These are phyloP conservation scores for Verticillium zaregamsianum DNA, from an alignment of 2,329 filamentous ascomycete genomes.

Conservation along the genomic window DNA sequence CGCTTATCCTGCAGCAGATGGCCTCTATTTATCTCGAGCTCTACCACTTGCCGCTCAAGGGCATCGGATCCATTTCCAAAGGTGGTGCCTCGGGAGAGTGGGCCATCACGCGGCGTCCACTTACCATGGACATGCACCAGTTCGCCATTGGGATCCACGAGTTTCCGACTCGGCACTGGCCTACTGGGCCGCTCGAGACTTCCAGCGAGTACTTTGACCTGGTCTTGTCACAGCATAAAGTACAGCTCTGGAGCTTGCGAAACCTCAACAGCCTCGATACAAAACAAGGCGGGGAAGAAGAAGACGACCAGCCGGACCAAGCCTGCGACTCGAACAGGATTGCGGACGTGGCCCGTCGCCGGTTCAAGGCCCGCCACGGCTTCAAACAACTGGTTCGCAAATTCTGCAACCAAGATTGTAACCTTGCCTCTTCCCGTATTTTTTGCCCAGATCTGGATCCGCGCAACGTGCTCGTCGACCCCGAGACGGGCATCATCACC, in stretches of 20 bases:
- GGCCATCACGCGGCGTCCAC: conserved; percentile 25
- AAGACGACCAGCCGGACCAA: no score
- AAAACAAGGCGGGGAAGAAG: no score
- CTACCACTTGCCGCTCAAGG: conserved; percentile 23
- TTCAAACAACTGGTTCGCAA: conserved; percentile 25
- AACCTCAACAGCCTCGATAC: no score
- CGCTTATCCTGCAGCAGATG: conserved; percentile 18
- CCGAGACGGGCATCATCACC: conserved; percentile 26
- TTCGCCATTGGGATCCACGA: conserved; percentile 13
- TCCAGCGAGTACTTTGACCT: no score
- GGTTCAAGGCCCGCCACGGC: conserved; percentile 27
- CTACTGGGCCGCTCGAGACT: no score
- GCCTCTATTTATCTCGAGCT: conserved; percentile 21
- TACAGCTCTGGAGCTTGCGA: no score
- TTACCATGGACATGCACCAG: conserved; percentile 36
- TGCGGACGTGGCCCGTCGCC: conserved; percentile 10
- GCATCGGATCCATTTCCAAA: conserved; percentile 29
- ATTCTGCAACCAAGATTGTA: conserved; percentile 21
- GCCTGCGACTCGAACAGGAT: no score
- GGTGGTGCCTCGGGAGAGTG: conserved; percentile 15
- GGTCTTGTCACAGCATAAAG: no score
- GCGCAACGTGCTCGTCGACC: conserved; percentile 33
- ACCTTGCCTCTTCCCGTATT: conserved; percentile 23
- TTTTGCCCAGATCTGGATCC: conserved; percentile 35
- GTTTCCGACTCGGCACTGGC: no score